Conservation (phyloP, 83 land plant species). For the Diphasiastrum complanatum region DNA sequence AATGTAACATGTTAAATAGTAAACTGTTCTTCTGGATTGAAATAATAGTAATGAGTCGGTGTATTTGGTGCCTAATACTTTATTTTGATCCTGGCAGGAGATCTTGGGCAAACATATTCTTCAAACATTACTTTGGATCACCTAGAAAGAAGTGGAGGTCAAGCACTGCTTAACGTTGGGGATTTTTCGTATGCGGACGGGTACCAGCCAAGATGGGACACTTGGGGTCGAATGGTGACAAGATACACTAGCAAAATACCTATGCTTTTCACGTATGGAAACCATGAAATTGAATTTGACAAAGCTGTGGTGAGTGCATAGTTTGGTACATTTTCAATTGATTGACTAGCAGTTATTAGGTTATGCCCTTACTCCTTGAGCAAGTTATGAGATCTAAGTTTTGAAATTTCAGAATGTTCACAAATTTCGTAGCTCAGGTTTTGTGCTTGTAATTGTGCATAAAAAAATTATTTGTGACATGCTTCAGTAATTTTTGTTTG, state of each 20-base stretch:
- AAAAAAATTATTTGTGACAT: no score
- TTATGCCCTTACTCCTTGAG: no score
- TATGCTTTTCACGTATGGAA: conserved; percentile 8
- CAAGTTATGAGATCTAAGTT: no score
- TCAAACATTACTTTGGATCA: conserved; percentile 7
- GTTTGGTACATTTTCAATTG: no score
- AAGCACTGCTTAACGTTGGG: conserved; percentile 2
- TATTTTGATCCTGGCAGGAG: background rate
- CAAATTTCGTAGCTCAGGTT: no score
- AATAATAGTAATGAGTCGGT: no score
- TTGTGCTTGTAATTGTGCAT: no score
- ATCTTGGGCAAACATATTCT: conserved; percentile 16
- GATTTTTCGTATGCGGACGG: conserved; percentile 16
- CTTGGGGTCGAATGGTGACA: conserved; percentile 5
- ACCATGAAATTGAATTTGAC: conserved; percentile 13
- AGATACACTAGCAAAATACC: conserved; percentile 9
- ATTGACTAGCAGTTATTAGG: no score
- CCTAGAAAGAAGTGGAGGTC: conserved; percentile 1
- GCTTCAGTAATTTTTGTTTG: no score
- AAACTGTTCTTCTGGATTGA: no score
- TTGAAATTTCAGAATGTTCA: no score
- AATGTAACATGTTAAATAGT: no score
- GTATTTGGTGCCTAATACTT: background rate
- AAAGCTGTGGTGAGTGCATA: background rate
- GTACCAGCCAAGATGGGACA: conserved; percentile 12